These are phyloP conservation scores for Cyberlindnera mississippiensis DNA, from an alignment of 805 yeast species.

Conservation along the genomic window DNA sequence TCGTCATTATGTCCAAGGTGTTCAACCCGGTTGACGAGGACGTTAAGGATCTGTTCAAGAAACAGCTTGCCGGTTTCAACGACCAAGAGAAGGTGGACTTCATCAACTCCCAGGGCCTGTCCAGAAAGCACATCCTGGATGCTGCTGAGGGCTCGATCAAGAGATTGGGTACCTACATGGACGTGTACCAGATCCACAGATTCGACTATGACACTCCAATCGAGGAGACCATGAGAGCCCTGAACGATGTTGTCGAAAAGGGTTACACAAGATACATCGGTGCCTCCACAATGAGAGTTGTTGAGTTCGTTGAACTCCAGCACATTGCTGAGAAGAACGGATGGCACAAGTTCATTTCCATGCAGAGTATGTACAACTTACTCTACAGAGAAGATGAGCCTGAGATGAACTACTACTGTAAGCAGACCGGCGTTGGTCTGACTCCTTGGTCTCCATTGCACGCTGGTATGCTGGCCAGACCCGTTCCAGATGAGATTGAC, in stretches of 20 bases:
- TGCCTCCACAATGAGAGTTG: conserved; percentile 56
- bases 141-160: conserved; percentile 37
- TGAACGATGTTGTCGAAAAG: conserved; percentile 44
- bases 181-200: conserved; percentile 51
- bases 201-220: conserved; percentile 41
- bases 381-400: conserved; percentile 58
- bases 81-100: conserved; percentile 4
- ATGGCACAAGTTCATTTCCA: conserved; percentile 55
- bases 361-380: conserved; percentile 56
- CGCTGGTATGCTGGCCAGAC: conserved; percentile 50
- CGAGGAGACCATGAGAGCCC: conserved; percentile 51
- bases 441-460: conserved; percentile 62
- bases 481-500: conserved; percentile 24
- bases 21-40: conserved; percentile 13
- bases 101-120: conserved; percentile 35
- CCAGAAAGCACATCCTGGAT: conserved; percentile 45
- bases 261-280: conserved; percentile 56
- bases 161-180: conserved; percentile 44
- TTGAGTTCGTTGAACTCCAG: conserved; percentile 52
- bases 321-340: conserved; percentile 49
- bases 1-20: conserved; percentile 50
- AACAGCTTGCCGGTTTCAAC: neutral
- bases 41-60: neutral
- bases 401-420: conserved; percentile 55
- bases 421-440: conserved; percentile 47